Evolutionary conservation across 352 stramenopile genomes (phyloP).

Genomic region (Pythium phragmitis): DNA sequence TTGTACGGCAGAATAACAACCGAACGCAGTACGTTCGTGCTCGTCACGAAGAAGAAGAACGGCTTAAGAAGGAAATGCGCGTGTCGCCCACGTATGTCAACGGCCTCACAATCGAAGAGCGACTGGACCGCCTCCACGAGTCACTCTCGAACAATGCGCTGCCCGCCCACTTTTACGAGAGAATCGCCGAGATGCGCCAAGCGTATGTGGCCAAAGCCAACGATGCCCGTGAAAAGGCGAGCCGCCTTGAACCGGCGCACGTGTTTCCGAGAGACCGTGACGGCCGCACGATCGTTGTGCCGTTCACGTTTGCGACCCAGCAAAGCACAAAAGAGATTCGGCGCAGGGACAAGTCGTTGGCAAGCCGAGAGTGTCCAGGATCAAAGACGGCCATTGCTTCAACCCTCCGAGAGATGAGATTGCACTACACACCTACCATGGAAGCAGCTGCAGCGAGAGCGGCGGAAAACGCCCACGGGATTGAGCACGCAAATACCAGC

Average conservation of each 20-base stretch:
- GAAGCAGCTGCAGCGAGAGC: not conserved
- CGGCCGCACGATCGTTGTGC: slow-evolving; percentile 44
- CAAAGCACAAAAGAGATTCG: slow-evolving; percentile 21
- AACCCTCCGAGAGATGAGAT: slow-evolving; percentile 11
- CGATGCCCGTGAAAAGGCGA: slow-evolving; percentile 33
- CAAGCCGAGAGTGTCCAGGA: not conserved
- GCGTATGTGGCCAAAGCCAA: slow-evolving; percentile 34
- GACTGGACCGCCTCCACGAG: slow-evolving; percentile 39
- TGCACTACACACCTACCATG: not conserved
- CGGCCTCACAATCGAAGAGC: slow-evolving; percentile 48
- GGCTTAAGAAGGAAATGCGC: slow-evolving; percentile 37
- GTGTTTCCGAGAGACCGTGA: slow-evolving; percentile 36
- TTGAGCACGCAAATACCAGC: not conserved
- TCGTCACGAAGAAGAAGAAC: slow-evolving; percentile 42
- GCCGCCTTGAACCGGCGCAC: slow-evolving; percentile 28
- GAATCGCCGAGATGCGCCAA: slow-evolving; percentile 46
- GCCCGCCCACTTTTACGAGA: slow-evolving; percentile 51
- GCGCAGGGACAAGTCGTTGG: not conserved
- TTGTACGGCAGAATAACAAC: slow-evolving; percentile 48
- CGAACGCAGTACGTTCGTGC: slow-evolving; percentile 39
- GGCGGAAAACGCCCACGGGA: not conserved
- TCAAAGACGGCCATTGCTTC: not conserved
- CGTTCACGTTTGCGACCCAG: slow-evolving; percentile 46
- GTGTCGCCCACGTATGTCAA: slow-evolving; percentile 50
- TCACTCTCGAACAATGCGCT: slow-evolving; percentile 44